A percentile compares a stretch with the other conserved stretches of the same genome.
Conservation (phyloP, 169 alveolate species). For the Eimeria acervulina region DNA sequence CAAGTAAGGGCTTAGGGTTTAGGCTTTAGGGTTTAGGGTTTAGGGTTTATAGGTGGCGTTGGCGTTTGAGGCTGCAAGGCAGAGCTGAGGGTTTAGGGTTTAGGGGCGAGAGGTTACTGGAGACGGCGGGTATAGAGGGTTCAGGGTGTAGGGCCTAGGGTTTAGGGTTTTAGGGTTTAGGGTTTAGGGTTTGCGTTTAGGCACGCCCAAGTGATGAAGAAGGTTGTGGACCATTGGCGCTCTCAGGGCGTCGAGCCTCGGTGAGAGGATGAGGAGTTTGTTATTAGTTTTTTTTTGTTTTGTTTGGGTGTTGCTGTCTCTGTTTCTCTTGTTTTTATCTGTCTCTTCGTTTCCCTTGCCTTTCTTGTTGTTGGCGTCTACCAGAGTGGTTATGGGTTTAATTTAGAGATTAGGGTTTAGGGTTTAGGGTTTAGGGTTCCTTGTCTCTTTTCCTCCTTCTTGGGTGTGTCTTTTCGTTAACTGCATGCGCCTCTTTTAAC, state of each 20-base stretch:
- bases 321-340: background rate
- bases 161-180: constrained; percentile 41
- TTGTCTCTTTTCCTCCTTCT: background rate
- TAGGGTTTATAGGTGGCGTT: background rate
- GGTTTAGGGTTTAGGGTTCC: background rate
- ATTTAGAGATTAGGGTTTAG: background rate
- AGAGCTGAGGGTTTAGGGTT: constrained; percentile 3
- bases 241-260: constrained; percentile 85
- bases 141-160: background rate
- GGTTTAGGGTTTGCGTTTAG: constrained; percentile 50
- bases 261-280: background rate
- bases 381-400: too few relatives aligned
- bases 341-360: too few relatives aligned
- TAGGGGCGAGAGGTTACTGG: background rate
- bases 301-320: too few relatives aligned
- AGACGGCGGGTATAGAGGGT: too few relatives aligned
- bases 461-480: background rate
- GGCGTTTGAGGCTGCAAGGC: background rate
- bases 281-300: too few relatives aligned
- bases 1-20: constrained; percentile 83
- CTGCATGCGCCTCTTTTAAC: background rate
- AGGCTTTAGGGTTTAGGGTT: constrained; percentile 1
- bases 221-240: constrained; percentile 87
- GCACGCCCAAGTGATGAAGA: constrained; percentile 88
- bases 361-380: too few relatives aligned